Conservation (phyloP, 139 green algal species). For the Eudorina sp. region DNA sequence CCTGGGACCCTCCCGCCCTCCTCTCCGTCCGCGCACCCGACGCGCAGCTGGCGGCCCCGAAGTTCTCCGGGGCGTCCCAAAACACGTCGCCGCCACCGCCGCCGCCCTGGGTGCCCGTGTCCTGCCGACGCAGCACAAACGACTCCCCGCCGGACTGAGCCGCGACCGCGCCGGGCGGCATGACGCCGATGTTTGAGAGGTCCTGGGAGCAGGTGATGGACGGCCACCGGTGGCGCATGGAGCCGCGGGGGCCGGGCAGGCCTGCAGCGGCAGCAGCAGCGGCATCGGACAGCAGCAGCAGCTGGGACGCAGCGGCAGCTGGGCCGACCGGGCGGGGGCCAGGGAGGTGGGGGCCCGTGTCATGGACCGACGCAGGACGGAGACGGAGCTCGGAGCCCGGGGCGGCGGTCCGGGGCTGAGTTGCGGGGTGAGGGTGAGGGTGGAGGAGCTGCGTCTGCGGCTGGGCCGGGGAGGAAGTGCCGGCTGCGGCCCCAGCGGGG, state of each 20-base stretch:
- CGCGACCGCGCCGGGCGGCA: no score
- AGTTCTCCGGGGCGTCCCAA: conserved; percentile 23
- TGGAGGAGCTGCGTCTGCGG: not conserved
- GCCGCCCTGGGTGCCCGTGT: not conserved
- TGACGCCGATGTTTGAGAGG: not conserved
- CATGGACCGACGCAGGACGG: not conserved
- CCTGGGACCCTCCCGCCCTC: not conserved
- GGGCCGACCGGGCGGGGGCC: not conserved
- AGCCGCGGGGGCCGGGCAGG: not conserved
- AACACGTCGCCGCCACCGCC: not conserved
- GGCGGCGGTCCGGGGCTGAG: not conserved
- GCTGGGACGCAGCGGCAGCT: no score
- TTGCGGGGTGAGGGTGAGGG: not conserved
- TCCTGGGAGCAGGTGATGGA: conserved; percentile 30
- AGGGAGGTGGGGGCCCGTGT: not conserved
- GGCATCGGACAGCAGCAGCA: not conserved
- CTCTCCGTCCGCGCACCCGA: not conserved
- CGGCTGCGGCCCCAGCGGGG: not conserved
- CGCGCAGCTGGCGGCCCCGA: not conserved
- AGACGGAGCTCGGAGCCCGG: not conserved
- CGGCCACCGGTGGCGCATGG: conserved; percentile 20
- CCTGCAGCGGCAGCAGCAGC: not conserved
- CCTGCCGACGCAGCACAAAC: not conserved
- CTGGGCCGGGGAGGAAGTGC: not conserved
- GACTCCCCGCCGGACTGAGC: not conserved